Evolutionary conservation across 2,329 filamentous ascomycete genomes (phyloP), one percentile per base, ranked within the genome.

Genomic region (Colletotrichum sp.): DNA sequence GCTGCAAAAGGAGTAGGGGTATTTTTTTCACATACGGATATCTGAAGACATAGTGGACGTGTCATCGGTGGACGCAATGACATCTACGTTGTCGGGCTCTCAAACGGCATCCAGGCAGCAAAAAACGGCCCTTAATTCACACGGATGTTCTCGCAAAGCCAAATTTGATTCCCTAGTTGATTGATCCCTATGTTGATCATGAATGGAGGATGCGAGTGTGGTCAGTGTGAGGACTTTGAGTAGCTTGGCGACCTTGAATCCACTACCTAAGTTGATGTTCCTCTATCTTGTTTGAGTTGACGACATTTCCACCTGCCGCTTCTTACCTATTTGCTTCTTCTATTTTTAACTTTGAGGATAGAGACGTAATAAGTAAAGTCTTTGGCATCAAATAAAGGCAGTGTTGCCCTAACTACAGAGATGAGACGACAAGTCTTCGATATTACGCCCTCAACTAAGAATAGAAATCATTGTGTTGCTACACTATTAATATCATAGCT

Each of bases 51-150:
- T 7, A 51, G 12, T 51, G 43, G 43, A 51, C 43, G 43, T 51
- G 43, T 51, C 43, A 51, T 51, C 43, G 11, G 43, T 51, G n/a
- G 43, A 51, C 43, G 43, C 43, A 51, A 51, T 51, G 43, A 51
- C 43, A 21, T 2, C 6, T 24, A 51, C 43, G 6, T 51, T 51
- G 43, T 51, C 43, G 3, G 43, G n/a, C 43, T 21, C 43, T 51
- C 43, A 13, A 51, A 13, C 43, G n/a, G 43, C 9, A 5, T 13
- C n/a, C n/a, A 51, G n/a, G 43, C n/a, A 24, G 6, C n/a, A 21
- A 12, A 13, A 21, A 7, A 24, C 11, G 6, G 43, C n/a, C 11
- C 6, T 21, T 8, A 6, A n/a, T 8, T 21, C 43, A 51, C n/a
- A 51, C 12, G 12, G 43, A 24, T 51, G 6, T 5, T 21, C 43